Percentiles rank a stretch among this genome's conserved stretches.
Evolutionary conservation across 23 red algal species (phyloP).

Genomic region (Gracilaria domingensis): DNA sequence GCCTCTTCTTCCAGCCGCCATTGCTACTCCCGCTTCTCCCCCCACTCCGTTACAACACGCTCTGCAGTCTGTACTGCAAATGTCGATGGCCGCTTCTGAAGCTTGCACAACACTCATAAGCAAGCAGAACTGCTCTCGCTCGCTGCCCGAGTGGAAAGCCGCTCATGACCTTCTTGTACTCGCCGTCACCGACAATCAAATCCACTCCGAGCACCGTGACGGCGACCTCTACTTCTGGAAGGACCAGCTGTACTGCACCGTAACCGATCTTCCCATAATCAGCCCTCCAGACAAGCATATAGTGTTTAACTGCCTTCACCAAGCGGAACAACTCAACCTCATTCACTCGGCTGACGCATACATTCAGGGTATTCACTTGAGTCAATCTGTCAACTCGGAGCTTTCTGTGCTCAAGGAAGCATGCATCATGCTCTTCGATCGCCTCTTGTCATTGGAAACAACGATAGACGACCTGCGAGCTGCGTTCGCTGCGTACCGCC

Average conservation of each 20-base stretch:
- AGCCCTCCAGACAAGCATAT: background rate
- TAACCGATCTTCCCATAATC: background rate
- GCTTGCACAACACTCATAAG: background rate
- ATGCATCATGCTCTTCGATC: background rate
- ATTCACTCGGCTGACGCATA: too few relatives aligned
- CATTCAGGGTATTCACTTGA: background rate
- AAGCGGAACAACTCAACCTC: background rate
- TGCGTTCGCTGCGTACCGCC: background rate
- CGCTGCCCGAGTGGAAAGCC: too few relatives aligned
- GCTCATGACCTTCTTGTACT: conserved; percentile 3
- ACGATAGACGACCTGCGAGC: background rate
- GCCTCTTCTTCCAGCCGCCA: too few relatives aligned
- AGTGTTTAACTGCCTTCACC: background rate
- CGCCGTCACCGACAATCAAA: background rate
- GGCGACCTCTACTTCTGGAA: background rate
- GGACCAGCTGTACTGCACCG: background rate
- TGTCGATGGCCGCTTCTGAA: background rate
- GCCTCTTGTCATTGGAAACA: background rate
- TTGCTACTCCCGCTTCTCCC: too few relatives aligned
- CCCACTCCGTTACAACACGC: background rate
- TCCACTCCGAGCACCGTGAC: background rate
- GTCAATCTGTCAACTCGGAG: background rate
- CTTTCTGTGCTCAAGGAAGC: background rate
- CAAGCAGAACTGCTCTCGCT: background rate
- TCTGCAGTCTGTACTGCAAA: background rate